Conservation (phyloP, 2,329 filamentous ascomycete genomes). For the Neofusicoccum cordaticola region DNA sequence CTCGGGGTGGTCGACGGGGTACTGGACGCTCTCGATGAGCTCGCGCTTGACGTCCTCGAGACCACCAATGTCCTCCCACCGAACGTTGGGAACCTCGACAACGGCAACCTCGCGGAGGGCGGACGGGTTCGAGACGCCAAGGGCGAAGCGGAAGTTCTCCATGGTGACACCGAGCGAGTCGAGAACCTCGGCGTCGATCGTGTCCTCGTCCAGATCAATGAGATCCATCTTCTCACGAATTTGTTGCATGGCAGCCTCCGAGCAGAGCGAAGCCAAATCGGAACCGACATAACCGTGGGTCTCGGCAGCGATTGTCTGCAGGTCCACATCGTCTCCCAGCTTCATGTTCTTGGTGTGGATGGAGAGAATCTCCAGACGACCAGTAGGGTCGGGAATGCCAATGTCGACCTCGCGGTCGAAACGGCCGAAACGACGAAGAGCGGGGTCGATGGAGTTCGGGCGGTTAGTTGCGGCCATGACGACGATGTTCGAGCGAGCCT, state of each 20-base stretch:
- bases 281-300: constrained; percentile 99
- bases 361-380: constrained; percentile 96
- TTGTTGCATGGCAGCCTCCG: constrained; percentile 99
- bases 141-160: constrained; percentile 99
- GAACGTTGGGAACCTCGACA: constrained; percentile 97
- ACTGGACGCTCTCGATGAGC: constrained; percentile 97
- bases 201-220: constrained; percentile 97
- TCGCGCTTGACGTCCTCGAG: constrained; percentile 98
- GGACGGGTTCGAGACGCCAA: constrained; percentile 97
- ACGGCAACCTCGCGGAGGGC: constrained; percentile 98
- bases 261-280: constrained; percentile 96
- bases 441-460: constrained; percentile 97
- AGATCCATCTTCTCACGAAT: constrained; percentile 99
- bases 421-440: constrained; percentile 94
- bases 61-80: constrained; percentile 99
- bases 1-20: constrained; percentile 98
- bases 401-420: constrained; percentile 99
- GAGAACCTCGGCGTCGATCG: constrained; percentile 96
- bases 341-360: constrained; percentile 99
- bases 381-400: constrained; percentile 94
- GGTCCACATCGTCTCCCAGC: constrained; percentile 90
- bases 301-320: constrained; percentile 94
- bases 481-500: constrained; percentile 95
- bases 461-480: constrained; percentile 99
- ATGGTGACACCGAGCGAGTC: constrained; percentile 98